Conservation (phyloP, 495 filamentous ascomycete genomes). For the Evansstolkia leycettana region DNA sequence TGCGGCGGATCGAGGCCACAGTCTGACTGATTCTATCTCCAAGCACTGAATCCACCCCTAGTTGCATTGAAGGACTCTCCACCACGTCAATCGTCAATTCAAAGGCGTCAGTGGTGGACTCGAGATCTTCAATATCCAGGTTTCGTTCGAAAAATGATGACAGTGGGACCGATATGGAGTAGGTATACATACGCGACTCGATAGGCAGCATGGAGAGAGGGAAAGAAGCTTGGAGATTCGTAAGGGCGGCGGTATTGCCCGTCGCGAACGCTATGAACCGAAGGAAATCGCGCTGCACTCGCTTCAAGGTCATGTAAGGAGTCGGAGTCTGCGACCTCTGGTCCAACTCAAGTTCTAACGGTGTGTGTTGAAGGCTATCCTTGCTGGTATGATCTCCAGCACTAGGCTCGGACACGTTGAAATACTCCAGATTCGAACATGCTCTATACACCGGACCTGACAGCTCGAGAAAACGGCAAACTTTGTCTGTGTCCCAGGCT, state of each 20-base stretch:
- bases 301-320: conserved; percentile 52
- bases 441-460: conserved; percentile 41
- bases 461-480: conserved; percentile 38
- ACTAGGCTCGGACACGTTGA: conserved; percentile 44
- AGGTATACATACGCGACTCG: conserved; percentile 49
- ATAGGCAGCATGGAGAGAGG: conserved; percentile 54
- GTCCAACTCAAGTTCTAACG: conserved; percentile 19
- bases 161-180: conserved; percentile 47
- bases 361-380: conserved; percentile 18
- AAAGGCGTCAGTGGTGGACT: conserved; percentile 54
- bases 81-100: conserved; percentile 50
- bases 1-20: conserved; percentile 48
- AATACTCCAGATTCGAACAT: conserved; percentile 69
- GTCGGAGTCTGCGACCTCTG: conserved; percentile 28
- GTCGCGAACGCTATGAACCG: conserved; percentile 53
- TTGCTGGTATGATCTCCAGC: conserved; percentile 12
- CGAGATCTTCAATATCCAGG: conserved; percentile 50
- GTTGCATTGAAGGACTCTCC: conserved; percentile 11
- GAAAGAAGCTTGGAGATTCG: conserved; percentile 51
- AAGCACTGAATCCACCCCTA: conserved; percentile 23
- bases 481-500: conserved; percentile 40
- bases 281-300: conserved; percentile 58
- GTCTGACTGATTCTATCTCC: conserved; percentile 39
- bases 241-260: conserved; percentile 36
- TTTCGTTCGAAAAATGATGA: conserved; percentile 43